Evolutionary conservation across 495 filamentous ascomycete genomes (phyloP), one percentile per base, ranked within the genome.

Genomic region (Penicillium atrosanguineum): DNA sequence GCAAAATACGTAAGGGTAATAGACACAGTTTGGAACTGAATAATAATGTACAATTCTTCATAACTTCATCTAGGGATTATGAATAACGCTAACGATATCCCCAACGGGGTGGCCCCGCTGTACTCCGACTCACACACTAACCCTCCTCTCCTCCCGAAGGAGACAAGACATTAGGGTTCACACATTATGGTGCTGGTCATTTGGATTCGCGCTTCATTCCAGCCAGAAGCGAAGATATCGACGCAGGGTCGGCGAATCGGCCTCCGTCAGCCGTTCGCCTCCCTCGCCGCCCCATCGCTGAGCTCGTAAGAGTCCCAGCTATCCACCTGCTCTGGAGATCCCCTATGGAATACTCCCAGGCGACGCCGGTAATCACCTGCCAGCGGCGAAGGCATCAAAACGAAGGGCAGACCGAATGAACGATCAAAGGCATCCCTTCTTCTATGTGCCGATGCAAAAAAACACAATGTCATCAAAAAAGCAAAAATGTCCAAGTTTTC

Each of bases 371-470:
- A 42, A 53, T 55, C 57, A 63, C 58, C 63, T 59, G 55, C 58
- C 57, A 53, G 56, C 46, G 57, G 51, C 34, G 49, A 47, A 53
- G 57, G 49, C 61, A 56, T 50, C 29, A 53, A 48, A 48, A 54
- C 42, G 46, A 50, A 50, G 49, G 50, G 37, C n/a, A 41, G 46
- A 45, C 47, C 48, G 26, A 50, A 26, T 53, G 21, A n/a, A 50
- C 12, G 42, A 36, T 53, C 56, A 21, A 12, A 29, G 29, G 21
- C 36, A 52, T 11, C 26, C 56, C 54, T 31, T 52, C 43, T 52
- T 70, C 68, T 74, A 73, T 72, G 69, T 73, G 67, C 64, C 58
- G 56, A 76, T 72, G 70, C 69, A 67, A 67, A 68, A 65, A 34
- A 34, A 34, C 9, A 34, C 31, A 63, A 68, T 68, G 57, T 63